Percentiles rank a stretch among this genome's conserved stretches.
Evolutionary conservation across 106 monocot genomes (phyloP).

Genomic region (Xerophyta viscosa): DNA sequence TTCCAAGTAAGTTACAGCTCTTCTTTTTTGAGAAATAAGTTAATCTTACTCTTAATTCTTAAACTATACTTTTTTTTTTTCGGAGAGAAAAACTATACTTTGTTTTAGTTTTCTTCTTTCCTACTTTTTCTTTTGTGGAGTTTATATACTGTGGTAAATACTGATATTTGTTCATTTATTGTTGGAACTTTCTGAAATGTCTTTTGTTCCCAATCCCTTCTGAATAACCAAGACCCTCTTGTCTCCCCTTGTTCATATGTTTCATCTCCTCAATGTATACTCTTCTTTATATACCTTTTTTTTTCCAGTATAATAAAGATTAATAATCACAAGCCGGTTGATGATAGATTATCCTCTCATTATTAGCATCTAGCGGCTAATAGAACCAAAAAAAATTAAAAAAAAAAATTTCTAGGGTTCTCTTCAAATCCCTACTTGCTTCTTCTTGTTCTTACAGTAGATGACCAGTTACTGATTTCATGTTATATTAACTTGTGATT

Average conservation of each 20-base stretch:
- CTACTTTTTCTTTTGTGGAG: background rate
- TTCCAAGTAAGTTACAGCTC: slow-evolving; percentile 53
- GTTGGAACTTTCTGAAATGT: no score
- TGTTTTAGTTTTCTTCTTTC: background rate
- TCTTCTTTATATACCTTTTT: no score
- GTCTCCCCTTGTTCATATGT: no score
- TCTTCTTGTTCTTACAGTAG: background rate
- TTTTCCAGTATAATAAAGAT: no score
- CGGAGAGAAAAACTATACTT: no score
- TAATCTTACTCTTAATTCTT: background rate
- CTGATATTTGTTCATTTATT: no score
- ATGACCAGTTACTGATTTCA: background rate
- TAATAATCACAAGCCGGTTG: no score
- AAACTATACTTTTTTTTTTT: no score
- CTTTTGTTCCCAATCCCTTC: no score
- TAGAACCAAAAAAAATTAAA: background rate
- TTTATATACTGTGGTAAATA: no score
- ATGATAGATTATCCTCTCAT: background rate
- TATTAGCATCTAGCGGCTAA: background rate
- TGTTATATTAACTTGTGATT: background rate
- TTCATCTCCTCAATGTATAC: no score
- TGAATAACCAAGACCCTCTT: no score
- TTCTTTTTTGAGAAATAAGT: background rate
- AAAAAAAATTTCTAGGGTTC: background rate
- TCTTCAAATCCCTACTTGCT: background rate